Conservation (phyloP, 192 early-diverging fungal species). For the Fimicolochytrium jonesii region DNA sequence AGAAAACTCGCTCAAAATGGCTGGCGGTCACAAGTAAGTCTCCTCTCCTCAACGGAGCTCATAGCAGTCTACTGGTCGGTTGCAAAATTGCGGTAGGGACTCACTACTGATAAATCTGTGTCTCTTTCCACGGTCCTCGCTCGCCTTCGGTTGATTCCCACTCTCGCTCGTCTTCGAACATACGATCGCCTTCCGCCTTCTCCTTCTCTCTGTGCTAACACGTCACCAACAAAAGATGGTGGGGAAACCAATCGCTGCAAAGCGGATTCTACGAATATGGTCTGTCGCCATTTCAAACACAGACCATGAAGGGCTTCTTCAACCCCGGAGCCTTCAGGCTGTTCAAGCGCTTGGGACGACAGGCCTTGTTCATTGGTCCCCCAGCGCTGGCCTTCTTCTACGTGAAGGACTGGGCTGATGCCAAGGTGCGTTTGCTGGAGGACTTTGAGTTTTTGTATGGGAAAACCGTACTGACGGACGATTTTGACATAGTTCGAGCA, state of each 20-base stretch:
- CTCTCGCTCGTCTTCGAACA: no score
- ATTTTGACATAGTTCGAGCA: constrained; percentile 32
- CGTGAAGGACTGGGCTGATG: constrained; percentile 38
- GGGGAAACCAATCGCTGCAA: constrained; percentile 33
- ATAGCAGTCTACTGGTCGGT: no score
- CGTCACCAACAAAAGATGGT: constrained; percentile 29
- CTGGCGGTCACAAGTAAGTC: no score
- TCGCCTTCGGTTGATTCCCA: no score
- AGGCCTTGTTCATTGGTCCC: constrained; percentile 39
- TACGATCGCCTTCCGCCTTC: no score
- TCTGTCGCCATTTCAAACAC: constrained; percentile 45
- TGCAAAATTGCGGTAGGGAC: no score
- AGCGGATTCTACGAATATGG: constrained; percentile 48
- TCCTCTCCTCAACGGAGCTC: no score
- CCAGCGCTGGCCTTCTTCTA: constrained; percentile 40
- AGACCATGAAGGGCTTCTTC: constrained; percentile 48
- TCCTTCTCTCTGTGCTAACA: no score
- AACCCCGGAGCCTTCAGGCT: constrained; percentile 37
- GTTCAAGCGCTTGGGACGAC: constrained; percentile 24
- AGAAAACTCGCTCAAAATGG: no score
- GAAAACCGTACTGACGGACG: not conserved
- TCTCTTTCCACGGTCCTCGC: no score
- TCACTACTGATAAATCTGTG: no score
- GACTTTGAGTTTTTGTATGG: not conserved
- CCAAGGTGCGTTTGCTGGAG: constrained; percentile 22